Base-by-base conservation (phyloP, 73 alveolate species). In the Stentor coeruleus region DNA sequence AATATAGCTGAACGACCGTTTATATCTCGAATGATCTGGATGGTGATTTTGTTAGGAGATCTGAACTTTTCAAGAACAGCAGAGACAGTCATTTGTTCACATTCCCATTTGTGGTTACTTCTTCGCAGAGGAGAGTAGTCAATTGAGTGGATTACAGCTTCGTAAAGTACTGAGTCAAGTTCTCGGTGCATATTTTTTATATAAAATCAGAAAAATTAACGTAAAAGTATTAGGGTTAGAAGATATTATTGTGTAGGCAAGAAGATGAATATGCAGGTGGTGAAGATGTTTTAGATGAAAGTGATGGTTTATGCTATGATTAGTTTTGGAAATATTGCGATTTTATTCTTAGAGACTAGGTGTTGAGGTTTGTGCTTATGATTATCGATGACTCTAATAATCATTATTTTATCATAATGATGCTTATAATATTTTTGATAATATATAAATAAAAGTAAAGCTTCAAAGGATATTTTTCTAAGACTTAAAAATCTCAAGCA, bases 91-190 rank as follows among this genome's bases (percentile, higher is more conserved):
- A 66, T 20, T 20, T 20, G 79, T 31, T 31, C 79, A 28, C 49
- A 20, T 33, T 66, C 79, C 37, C 79, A 66, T 66, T 66, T 66
- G n/a, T 20, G 39, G 37, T 66, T 66, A 40, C 79, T 66, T 66
- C 79, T 20, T 31, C 79, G n/a, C 15, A 66, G 37, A 40, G 42
- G 79, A 26, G 79, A 66, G 37, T 66, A 66, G 37, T 66, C 79
- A 33, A 66, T 66, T 66, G 79, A 66, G 37, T 66, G 79, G 37
- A 66, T 66, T 33, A 66, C 79, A 26, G 79, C 79, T 66, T 66
- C 79, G n/a, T 66, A 31, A 15, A 66, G 79, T 1, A 66, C 79
- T 20, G 79, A 66, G 39, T 66, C 79, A 28, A 66, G 33, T 33
- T 66, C 79, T 66, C 37, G n/a, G 79, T 66, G n/a, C 79, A 66